Percentiles rank a stretch among this genome's conserved stretches.
These are phyloP conservation scores for Pseudoscleropodium purum DNA, from an alignment of 225 moss, liverwort and hornwort species.

Conservation along the genomic window DNA sequence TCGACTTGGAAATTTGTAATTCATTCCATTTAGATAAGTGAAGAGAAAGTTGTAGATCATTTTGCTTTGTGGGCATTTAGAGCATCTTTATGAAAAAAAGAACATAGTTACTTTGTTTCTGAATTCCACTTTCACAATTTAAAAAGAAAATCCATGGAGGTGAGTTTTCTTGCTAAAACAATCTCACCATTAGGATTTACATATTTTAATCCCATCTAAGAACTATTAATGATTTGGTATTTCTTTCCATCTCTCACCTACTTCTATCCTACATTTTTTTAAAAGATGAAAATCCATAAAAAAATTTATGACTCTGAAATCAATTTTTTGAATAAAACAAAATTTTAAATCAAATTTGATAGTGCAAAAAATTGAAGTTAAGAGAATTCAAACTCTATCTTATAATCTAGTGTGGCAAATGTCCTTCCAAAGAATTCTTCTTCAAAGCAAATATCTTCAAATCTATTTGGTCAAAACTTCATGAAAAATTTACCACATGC, in stretches of 20 bases:
- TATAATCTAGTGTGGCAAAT: not conserved
- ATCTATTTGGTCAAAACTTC: not conserved
- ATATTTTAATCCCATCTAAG: not conserved
- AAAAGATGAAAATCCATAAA: not conserved
- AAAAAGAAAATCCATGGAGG: fast-evolving
- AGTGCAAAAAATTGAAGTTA: not conserved
- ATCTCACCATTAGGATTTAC: not conserved
- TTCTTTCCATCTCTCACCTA: not conserved
- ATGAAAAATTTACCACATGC: not conserved
- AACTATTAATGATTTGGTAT: not conserved
- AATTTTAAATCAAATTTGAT: not conserved
- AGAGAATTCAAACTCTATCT: not conserved
- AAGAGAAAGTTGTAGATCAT: not conserved
- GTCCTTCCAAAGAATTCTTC: fast-evolving
- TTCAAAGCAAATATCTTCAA: not conserved
- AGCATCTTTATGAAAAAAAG: not conserved
- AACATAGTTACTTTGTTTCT: not conserved
- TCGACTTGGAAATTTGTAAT: not conserved
- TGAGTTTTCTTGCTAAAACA: not conserved
- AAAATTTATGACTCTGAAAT: fast-evolving
- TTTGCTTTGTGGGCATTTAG: not conserved
- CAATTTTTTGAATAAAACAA: not conserved
- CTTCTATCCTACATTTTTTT: not conserved
- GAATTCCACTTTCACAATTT: not conserved
- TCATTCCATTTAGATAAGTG: not conserved